Conservation (phyloP, 768 basidiomycete genomes). For the Suillus lakei region DNA sequence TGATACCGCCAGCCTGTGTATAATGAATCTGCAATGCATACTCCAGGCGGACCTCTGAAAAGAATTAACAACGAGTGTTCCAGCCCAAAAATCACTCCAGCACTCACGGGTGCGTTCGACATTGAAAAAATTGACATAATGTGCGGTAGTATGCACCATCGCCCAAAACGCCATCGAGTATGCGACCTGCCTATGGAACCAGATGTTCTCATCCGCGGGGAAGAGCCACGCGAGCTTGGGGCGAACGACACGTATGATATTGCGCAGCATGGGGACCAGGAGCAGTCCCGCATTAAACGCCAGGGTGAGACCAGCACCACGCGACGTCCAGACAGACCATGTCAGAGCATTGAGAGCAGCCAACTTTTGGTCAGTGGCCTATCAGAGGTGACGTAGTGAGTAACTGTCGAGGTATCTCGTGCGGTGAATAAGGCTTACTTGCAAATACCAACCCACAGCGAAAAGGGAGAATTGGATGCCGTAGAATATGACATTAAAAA, state of each 20-base stretch:
- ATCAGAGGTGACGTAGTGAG: constrained; percentile 11
- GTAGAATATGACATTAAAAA: constrained; percentile 82
- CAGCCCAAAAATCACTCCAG: constrained; percentile 2
- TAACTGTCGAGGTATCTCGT: neutral
- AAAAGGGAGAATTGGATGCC: constrained; percentile 77
- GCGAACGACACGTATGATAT: constrained; percentile 82
- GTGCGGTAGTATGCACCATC: constrained; percentile 91
- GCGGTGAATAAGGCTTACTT: constrained; percentile 48
- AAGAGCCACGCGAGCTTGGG: constrained; percentile 82
- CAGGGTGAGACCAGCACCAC: constrained; percentile 90
- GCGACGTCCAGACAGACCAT: constrained; percentile 89
- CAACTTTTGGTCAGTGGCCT: constrained; percentile 67
- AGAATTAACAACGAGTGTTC: neutral
- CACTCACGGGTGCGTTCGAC: constrained; percentile 84
- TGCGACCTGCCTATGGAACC: constrained; percentile 95
- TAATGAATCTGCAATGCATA: constrained; percentile 87
- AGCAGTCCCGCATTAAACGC: constrained; percentile 88
- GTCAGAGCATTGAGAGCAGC: constrained; percentile 77
- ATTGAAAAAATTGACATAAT: constrained; percentile 93
- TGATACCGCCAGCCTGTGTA: constrained; percentile 87
- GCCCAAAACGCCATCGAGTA: constrained; percentile 94
- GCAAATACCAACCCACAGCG: constrained; percentile 87
- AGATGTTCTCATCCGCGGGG: constrained; percentile 94
- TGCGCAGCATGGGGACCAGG: constrained; percentile 88
- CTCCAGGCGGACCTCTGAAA: constrained; percentile 77